These are phyloP conservation scores for Plantago ovata DNA, from an alignment of 257 asterid species.

Conservation along the genomic window DNA sequence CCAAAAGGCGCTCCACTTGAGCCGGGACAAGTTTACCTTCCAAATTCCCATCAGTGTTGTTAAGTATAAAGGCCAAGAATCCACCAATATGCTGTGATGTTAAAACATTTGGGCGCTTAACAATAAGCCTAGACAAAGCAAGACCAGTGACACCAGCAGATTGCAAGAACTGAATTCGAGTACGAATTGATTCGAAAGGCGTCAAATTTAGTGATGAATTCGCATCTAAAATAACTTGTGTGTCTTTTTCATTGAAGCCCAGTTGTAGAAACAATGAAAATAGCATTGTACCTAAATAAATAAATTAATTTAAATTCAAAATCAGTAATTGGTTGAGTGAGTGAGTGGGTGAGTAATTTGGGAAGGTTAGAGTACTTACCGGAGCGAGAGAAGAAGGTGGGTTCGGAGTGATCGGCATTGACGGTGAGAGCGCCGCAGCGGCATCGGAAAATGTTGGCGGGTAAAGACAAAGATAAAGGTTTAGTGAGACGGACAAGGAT, in stretches of 20 bases:
- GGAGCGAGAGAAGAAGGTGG: slow-evolving; percentile 18
- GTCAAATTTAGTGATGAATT: slow-evolving; percentile 37
- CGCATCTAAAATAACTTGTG: slow-evolving; percentile 44
- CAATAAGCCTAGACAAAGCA: slow-evolving; percentile 46
- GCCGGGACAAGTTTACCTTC: slow-evolving; percentile 48
- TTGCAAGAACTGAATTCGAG: slow-evolving; percentile 43
- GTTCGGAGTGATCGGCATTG: slow-evolving; percentile 23
- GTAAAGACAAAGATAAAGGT: background rate
- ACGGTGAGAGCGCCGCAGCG: slow-evolving; percentile 34
- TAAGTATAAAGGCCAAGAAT: slow-evolving; percentile 31
- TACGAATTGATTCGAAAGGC: slow-evolving; percentile 47
- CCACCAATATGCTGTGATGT: slow-evolving; percentile 49
- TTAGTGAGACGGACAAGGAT: slow-evolving; percentile 15
- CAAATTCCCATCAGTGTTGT: slow-evolving; percentile 21
- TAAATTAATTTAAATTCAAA: background rate
- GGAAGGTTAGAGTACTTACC: slow-evolving; percentile 29
- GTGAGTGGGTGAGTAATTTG: too few species aligned
- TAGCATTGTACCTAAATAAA: slow-evolving; percentile 40
- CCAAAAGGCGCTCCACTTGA: slow-evolving; percentile 59
- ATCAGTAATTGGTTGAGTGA: background rate
- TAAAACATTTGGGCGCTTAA: slow-evolving; percentile 55
- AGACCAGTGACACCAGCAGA: slow-evolving; percentile 49
- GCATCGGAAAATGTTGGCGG: slow-evolving; percentile 29
- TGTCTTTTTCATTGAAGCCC: slow-evolving; percentile 56
- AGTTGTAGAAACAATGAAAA: slow-evolving; percentile 54